phyloP scores from a whole-genome alignment of 495 filamentous ascomycete genomes.

The Letharia lupina region DNA sequence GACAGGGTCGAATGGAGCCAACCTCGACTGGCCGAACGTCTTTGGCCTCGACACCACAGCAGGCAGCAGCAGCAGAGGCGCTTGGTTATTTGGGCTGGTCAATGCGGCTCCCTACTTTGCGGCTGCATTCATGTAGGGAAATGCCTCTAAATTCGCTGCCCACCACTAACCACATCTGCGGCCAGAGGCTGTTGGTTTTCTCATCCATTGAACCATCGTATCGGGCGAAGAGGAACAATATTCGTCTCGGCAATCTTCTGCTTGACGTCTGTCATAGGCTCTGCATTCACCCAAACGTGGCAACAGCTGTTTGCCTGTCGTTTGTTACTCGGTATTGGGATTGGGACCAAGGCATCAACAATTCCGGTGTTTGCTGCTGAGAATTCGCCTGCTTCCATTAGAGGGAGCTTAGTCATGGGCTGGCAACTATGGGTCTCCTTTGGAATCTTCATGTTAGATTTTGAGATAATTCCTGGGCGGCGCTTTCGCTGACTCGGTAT shows the following conservation, averaged over 20 bases:
- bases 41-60: slow-evolving; percentile 39
- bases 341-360: slow-evolving; percentile 50
- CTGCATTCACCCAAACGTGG: slow-evolving; percentile 58
- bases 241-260: slow-evolving; percentile 59
- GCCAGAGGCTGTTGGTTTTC: slow-evolving; percentile 58
- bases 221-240: slow-evolving; percentile 62
- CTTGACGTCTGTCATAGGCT: slow-evolving; percentile 52
- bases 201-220: slow-evolving; percentile 57
- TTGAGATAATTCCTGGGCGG: not conserved
- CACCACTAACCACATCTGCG: slow-evolving; percentile 7
- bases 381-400: slow-evolving; percentile 61
- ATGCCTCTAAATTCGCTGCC: not conserved
- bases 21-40: slow-evolving; percentile 51
- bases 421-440: slow-evolving; percentile 87
- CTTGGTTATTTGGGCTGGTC: slow-evolving; percentile 43
- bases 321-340: slow-evolving; percentile 61
- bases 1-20: slow-evolving; percentile 68
- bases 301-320: slow-evolving; percentile 52
- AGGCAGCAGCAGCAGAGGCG: slow-evolving; percentile 37
- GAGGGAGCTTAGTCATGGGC: slow-evolving; percentile 74
- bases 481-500: slow-evolving; percentile 10
- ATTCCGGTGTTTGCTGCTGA: slow-evolving; percentile 74
- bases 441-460: slow-evolving; percentile 53
- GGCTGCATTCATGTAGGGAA: slow-evolving; percentile 35
- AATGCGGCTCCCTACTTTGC: slow-evolving; percentile 37